Percentiles rank a stretch among this genome's conserved stretches.
Conservation (phyloP, 192 early-diverging fungal species). For the Rhizophagus clarus region DNA sequence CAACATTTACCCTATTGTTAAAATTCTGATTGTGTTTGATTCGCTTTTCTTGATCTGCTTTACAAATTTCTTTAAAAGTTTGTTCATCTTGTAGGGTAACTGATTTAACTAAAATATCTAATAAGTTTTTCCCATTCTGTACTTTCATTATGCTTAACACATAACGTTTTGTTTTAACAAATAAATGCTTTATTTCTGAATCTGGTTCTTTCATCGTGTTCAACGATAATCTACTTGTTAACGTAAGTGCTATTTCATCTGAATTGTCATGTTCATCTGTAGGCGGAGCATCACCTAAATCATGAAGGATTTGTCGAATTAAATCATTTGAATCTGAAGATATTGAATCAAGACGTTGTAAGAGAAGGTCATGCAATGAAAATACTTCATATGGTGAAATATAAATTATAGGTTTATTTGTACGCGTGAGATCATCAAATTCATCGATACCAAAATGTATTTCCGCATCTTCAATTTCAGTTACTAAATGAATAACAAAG, state of each 20-base stretch:
- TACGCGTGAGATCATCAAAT: constrained; percentile 77
- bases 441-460: constrained; percentile 89
- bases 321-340: constrained; percentile 64
- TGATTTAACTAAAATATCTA: constrained; percentile 80
- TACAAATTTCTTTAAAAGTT: constrained; percentile 53
- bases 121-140: constrained; percentile 80
- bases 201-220: constrained; percentile 50
- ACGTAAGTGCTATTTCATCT: constrained; percentile 56
- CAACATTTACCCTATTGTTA: constrained; percentile 35
- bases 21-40: constrained; percentile 33
- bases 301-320: constrained; percentile 65
- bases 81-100: constrained; percentile 78
- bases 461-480: constrained; percentile 86
- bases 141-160: constrained; percentile 82
- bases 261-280: constrained; percentile 39
- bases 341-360: constrained; percentile 79
- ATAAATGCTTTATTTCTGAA: constrained; percentile 63
- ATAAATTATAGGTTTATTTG: constrained; percentile 84
- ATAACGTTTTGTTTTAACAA: constrained; percentile 89
- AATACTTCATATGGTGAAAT: constrained; percentile 92
- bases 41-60: constrained; percentile 37
- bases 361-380: constrained; percentile 81
- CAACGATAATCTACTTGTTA: constrained; percentile 74
- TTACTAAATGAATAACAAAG: constrained; percentile 51
- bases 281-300: constrained; percentile 61